Conservation (phyloP, 352 stramenopile species). For the Globisporangium iwayamae region DNA sequence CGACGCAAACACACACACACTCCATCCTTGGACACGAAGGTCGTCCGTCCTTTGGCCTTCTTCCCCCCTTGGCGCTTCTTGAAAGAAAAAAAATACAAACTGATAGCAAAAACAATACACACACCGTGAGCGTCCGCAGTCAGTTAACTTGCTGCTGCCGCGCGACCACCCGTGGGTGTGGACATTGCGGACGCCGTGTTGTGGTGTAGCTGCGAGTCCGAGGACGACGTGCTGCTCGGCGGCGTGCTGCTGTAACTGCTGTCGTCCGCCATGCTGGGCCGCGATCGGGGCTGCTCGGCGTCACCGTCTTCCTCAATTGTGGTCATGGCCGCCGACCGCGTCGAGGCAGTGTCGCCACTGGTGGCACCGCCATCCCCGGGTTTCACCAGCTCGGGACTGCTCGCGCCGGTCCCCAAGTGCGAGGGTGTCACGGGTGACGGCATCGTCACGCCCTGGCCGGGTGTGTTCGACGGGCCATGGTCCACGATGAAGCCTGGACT, state of each 20-base stretch:
- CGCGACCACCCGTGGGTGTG: slow-evolving; percentile 13
- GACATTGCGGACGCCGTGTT: slow-evolving; percentile 4
- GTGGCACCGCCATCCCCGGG: slow-evolving; percentile 18
- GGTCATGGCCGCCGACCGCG: slow-evolving; percentile 16
- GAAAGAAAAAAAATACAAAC: neutral
- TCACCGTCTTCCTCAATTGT: slow-evolving; percentile 25
- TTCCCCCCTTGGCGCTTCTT: neutral
- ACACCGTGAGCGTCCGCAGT: neutral
- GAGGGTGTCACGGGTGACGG: slow-evolving; percentile 52
- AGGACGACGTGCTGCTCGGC: slow-evolving; percentile 31
- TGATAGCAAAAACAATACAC: slow-evolving; percentile 4
- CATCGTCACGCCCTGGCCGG: slow-evolving; percentile 57
- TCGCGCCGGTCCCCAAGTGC: slow-evolving; percentile 26
- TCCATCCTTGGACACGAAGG: neutral
- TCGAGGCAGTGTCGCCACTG: neutral
- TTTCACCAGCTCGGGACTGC: slow-evolving; percentile 27
- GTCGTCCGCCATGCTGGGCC: slow-evolving; percentile 31
- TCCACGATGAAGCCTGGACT: slow-evolving; percentile 57
- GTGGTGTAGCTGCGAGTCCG: slow-evolving; percentile 12
- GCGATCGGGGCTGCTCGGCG: slow-evolving; percentile 15
- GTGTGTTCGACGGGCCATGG: slow-evolving; percentile 56
- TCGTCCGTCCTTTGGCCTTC: neutral
- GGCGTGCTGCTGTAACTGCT: slow-evolving; percentile 36
- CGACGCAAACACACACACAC: neutral
- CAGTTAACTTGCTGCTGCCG: slow-evolving; percentile 27